Conservation (phyloP, 768 basidiomycete species). For the Rhizopogon vinicolor region DNA sequence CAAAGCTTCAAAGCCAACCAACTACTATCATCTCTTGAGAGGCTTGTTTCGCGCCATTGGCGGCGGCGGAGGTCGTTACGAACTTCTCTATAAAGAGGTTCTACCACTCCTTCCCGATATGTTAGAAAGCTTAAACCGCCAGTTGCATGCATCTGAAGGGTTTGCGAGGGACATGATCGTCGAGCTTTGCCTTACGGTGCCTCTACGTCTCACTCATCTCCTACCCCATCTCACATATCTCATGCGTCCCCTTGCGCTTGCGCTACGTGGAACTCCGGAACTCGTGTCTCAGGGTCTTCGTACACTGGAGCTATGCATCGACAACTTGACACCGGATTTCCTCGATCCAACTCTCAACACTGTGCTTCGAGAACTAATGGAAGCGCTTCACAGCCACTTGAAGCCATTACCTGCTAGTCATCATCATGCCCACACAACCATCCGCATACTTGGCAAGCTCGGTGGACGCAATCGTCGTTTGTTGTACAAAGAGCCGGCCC, state of each 20-base stretch:
- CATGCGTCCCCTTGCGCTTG: conserved; percentile 93
- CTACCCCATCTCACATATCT: conserved; percentile 92
- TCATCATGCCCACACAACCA: conserved; percentile 88
- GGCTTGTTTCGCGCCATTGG: conserved; percentile 92
- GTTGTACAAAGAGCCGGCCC: conserved; percentile 70
- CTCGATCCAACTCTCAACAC: conserved; percentile 93
- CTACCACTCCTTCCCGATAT: conserved; percentile 94
- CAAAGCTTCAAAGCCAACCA: conserved; percentile 83
- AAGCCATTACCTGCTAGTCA: conserved; percentile 88
- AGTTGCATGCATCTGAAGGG: conserved; percentile 83
- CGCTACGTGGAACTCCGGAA: conserved; percentile 82
- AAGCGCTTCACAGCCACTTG: conserved; percentile 86
- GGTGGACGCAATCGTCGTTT: conserved; percentile 91
- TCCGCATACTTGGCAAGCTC: conserved; percentile 93
- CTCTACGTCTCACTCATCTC: conserved; percentile 90
- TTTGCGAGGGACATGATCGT: conserved; percentile 87
- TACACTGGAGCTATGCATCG: conserved; percentile 97
- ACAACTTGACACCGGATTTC: conserved; percentile 97
- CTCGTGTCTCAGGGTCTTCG: conserved; percentile 93
- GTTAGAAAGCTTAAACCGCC: conserved; percentile 90
- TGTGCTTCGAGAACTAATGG: conserved; percentile 91
- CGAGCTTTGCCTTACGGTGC: conserved; percentile 95
- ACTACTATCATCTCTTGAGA: conserved; percentile 90
- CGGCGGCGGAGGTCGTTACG: conserved; percentile 89
- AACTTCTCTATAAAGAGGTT: conserved; percentile 93